Evolutionary conservation across 2,329 filamentous ascomycete genomes (phyloP).

Genomic region (Colletotrichum gloeosporioides): DNA sequence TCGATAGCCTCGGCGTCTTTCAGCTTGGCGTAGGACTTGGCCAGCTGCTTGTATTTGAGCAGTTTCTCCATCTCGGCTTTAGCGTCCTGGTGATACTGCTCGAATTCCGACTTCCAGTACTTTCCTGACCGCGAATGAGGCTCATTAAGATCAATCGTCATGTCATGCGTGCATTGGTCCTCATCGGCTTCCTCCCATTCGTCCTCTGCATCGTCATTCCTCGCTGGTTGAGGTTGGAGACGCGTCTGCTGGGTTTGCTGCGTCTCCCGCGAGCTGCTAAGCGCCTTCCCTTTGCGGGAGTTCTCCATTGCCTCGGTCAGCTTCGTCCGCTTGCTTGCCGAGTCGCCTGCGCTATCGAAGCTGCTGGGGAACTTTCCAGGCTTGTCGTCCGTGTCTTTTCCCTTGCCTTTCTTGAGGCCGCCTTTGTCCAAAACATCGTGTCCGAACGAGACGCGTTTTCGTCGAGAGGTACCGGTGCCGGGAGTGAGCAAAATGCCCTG

Average conservation of each 20-base stretch:
- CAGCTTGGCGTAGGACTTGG: conserved; percentile 78
- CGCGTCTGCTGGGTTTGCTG: conserved; percentile 21
- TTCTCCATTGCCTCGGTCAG: conserved; percentile 53
- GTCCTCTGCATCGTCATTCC: conserved; percentile 39
- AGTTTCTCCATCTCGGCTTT: conserved; percentile 78
- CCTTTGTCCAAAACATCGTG: conserved; percentile 55
- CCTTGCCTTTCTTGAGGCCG: conserved; percentile 28
- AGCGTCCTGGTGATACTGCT: conserved; percentile 75
- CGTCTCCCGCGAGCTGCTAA: not conserved
- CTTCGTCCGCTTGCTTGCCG: conserved; percentile 42
- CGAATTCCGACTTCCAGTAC: conserved; percentile 82
- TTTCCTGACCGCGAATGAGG: conserved; percentile 77
- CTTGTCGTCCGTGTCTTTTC: conserved; percentile 32
- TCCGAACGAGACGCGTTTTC: conserved; percentile 71
- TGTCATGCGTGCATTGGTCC: conserved; percentile 58
- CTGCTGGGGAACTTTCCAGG: conserved; percentile 34
- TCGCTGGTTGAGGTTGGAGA: conserved; percentile 1
- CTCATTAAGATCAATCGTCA: conserved; percentile 74
- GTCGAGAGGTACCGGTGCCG: conserved; percentile 63
- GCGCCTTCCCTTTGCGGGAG: conserved; percentile 34
- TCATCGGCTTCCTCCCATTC: conserved; percentile 57
- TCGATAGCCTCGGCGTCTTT: conserved; percentile 76
- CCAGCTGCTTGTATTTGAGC: conserved; percentile 79
- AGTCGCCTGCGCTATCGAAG: conserved; percentile 25
- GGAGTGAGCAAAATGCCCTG: conserved; percentile 67